Base-by-base conservation (phyloP, 495 filamentous ascomycete species). In the Cercophora sp. region DNA sequence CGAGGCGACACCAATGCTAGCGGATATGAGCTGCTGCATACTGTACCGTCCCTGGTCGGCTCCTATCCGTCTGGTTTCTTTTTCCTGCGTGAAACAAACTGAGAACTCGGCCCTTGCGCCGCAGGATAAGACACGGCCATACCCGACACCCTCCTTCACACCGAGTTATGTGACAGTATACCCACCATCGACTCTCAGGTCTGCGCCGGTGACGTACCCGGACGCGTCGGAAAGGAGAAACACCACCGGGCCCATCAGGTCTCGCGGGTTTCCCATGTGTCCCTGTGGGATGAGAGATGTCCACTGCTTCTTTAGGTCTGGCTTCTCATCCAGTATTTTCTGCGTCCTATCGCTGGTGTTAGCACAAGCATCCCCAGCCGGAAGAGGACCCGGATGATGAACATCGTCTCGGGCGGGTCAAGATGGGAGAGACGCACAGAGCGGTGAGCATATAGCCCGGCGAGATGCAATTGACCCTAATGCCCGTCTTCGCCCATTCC, bases 391-490 rank as follows among this genome's bases (percentile, higher is more conserved):
- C 15, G 42, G 25, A 24, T 23, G 13, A 11, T 4, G 25, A 36
- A 27, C 26, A 27, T n/a, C 8, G 16, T n/a, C 22, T 11, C 22
- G 11, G 13, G 41, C 23, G 20, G 41, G 41, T n/a, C n/a, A 25
- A 24, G 22, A 20, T 10, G 27, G 29, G 11, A 40, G 16, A 26
- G 39, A 77, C 79, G 77, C 70, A 89, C 89, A 97, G 69, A 40
- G 90, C 89, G 16, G 92, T 97, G 57, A 96, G 71, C 91, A 96
- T 94, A 68, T 96, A 96, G 16, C 91, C 91, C 0, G 91, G 91
- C 51, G 82, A 87, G 63, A 96, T 94, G 64, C 85, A 89, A 68
- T 96, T 96, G 26, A 96, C 91, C 9, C 91, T 82, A 59, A 96
- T 94, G 46, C 82, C 84, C 20, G 84, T 78, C 43, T 82, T 77